Base-by-base conservation (phyloP, 352 stramenopile genomes). In the Peronospora farinosa region DNA sequence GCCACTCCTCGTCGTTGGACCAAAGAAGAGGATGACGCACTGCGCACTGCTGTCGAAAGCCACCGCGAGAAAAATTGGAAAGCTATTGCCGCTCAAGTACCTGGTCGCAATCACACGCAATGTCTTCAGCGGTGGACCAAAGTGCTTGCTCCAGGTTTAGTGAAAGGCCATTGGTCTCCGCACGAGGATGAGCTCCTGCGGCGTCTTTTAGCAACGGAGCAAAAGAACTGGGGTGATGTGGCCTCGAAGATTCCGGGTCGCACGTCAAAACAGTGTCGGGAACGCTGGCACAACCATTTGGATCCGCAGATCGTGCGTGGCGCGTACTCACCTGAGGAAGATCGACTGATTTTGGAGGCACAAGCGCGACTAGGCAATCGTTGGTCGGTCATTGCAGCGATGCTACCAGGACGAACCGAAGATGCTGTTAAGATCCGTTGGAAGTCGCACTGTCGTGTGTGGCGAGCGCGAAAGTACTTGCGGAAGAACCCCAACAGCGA, bases 391-490 rank as follows among this genome's bases (percentile, higher is more conserved):
- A 96, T 96, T 43, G 88, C 88, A 0, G 77, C 79, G 16, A 88
- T 92, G 71, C 67, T 96, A 19, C 78, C 79, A 0, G 88, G 88
- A 2, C 72, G 88, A 32, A 95, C 85, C 0, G 87, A 96, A 54
- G 92, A 96, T 51, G 79, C 81, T 10, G 82, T 96, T 49, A 96
- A 96, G 80, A 96, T 95, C 63, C 80, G 84, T 36, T 96, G 86
- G 86, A 96, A 96, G 57, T 90, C 81, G 47, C 62, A 92, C 52
- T 92, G 83, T 62, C 80, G 82, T 40, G 64, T 91, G 17, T 91
- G 80, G 80, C 76, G 78, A 44, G 78, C 78, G 48, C 75, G 75
- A 48, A 89, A 89, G 63, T 89, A 89, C 60, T 65, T 89, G 66
- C 74, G 78, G 37, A 89, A 89, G 59, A 64, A 67, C 36, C 54